Base-by-base conservation (phyloP, 441 rosid species). In the Adansonia madagascariensis region DNA sequence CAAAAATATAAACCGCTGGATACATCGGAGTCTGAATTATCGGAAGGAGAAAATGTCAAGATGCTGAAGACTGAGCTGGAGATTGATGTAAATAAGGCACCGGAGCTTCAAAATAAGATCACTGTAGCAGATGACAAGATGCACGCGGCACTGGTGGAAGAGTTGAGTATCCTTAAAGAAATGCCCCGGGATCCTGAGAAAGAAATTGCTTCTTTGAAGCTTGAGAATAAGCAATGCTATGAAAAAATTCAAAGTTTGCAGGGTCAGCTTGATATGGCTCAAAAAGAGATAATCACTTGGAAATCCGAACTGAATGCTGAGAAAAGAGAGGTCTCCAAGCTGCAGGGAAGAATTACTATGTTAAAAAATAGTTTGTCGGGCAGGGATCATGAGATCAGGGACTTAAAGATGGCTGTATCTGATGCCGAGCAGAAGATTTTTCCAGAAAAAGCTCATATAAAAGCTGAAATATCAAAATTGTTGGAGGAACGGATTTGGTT, bases 391-490 rank as follows among this genome's bases (percentile, higher is more conserved):
- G 98, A 92, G 86, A 78, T 88, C 63, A 80, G 88, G 61, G 88
- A 86, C 1, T 77, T 96, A 80, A 92, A 91, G 83, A 77, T 79
- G 8, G 94, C 91, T 0, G 89, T 92, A 22, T 94, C 98, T 8
- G 98, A 94, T 66, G 94, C 97, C n/a, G 97, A 95, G 85, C 75
- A 89, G 87, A 94, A 91, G 84, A 90, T 94, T 62, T 91, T 87
- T 52, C 91, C 94, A 0, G 99, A 92, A 78, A 96, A 96, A 61
- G 78, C 78, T 41, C 61, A 64, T 15, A 75, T 75, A 12, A 64
- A 64, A 72, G 89, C 90, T 49, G 94, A 94, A 81, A 91, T 91
- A 80, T 81, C 88, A 4, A 91, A 84, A 80, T 76, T 91, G 72
- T 61, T 85, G 59, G 94, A 88, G 71, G 94, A 88, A 67, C 82